Percentiles rank a stretch among this genome's conserved stretches.
phyloP scores from a whole-genome alignment of 192 early-diverging fungal species.

The Piromyces finnis region DNA sequence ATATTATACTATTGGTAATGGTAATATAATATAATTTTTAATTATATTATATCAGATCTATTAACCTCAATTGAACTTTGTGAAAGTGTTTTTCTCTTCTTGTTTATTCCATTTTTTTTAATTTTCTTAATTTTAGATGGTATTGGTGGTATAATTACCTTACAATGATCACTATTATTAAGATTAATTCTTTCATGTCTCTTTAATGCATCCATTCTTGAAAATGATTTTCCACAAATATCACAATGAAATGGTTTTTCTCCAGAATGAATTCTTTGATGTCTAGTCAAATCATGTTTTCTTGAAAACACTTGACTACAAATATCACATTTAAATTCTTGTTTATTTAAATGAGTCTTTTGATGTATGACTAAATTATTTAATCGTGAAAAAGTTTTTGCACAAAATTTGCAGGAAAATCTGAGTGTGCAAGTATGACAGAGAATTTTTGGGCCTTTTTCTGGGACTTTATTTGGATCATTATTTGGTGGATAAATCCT shows the following conservation, averaged over 20 bases:
- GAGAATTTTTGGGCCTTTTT: not conserved
- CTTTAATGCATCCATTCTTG: slow-evolving; percentile 52
- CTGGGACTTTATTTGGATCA: not conserved
- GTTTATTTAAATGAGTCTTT: not conserved
- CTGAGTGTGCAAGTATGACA: not conserved
- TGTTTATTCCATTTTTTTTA: not conserved
- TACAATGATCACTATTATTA: not conserved
- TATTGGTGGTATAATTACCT: not conserved
- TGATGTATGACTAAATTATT: not conserved
- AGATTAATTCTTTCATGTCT: slow-evolving; percentile 14
- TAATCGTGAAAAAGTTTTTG: not conserved
- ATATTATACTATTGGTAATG: too few relatives aligned
- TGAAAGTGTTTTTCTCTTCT: not conserved
- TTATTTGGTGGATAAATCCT: not conserved
- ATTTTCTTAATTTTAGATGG: not conserved
- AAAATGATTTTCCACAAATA: slow-evolving; percentile 55
- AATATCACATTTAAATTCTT: not conserved
- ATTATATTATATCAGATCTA: too few relatives aligned
- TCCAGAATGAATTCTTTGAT: slow-evolving; percentile 56
- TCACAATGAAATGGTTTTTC: slow-evolving; percentile 59
- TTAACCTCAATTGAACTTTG: not conserved
- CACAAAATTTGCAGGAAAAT: not conserved
- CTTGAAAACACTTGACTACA: not conserved
- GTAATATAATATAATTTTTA: too few relatives aligned
- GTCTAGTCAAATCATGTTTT: slow-evolving; percentile 6